These are phyloP conservation scores for Inonotus hispidus DNA, from an alignment of 1,284 basidiomycete genomes.

Conservation along the genomic window DNA sequence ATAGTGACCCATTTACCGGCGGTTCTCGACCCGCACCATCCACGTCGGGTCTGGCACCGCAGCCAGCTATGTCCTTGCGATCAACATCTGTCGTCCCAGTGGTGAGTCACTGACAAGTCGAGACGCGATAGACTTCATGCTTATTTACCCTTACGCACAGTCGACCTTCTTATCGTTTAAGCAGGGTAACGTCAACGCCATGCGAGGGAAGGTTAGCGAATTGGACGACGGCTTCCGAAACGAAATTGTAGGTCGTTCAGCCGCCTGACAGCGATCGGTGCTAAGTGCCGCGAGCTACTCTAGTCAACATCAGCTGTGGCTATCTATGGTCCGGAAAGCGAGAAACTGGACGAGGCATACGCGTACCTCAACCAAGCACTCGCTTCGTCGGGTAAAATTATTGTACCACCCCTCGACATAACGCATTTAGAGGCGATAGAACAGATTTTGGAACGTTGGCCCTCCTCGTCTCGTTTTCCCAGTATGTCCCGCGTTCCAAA, in stretches of 20 bases:
- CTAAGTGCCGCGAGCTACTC: not conserved
- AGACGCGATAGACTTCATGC: not conserved
- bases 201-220: slow-evolving; percentile 79
- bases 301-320: slow-evolving; percentile 66
- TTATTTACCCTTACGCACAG: slow-evolving; percentile 29
- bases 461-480: slow-evolving; percentile 76
- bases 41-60: slow-evolving; percentile 1
- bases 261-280: not conserved
- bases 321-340: slow-evolving; percentile 64
- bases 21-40: not conserved
- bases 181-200: slow-evolving; percentile 83
- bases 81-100: slow-evolving; percentile 13
- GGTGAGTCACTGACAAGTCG: not conserved
- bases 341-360: slow-evolving; percentile 61
- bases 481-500: slow-evolving; percentile 37
- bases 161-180: slow-evolving; percentile 69
- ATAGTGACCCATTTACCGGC: not conserved
- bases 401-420: slow-evolving; percentile 33
- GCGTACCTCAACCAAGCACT: slow-evolving; percentile 52
- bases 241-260: slow-evolving; percentile 49
- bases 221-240: slow-evolving; percentile 69
- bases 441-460: slow-evolving; percentile 75
- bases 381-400: slow-evolving; percentile 33
- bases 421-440: slow-evolving; percentile 61
- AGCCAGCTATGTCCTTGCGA: slow-evolving; percentile 1